Base-by-base conservation (phyloP, 176 grass and related monocot species). In the Juncus effusus region DNA sequence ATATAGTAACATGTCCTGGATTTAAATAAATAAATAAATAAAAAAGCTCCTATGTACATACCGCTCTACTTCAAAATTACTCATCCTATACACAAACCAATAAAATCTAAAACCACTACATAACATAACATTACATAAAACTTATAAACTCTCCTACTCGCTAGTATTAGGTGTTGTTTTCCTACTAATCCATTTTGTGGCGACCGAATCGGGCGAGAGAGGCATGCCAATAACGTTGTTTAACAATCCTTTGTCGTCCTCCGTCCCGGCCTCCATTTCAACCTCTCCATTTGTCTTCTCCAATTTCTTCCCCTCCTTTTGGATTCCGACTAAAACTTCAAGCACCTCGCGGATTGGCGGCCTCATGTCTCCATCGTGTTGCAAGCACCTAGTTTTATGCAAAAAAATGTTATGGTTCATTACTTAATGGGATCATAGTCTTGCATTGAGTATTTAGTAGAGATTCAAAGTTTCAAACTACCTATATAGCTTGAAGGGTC, bases 351-450 rank as follows among this genome's bases (percentile, higher is more conserved):
- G 85, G 62, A 96, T 83, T 44, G 92, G 84, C 53, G 87, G 92
- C 38, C 92, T 78, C 87, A 96, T 86, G 61, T 96, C 87, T 56
- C 82, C 79, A 73, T 96, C 84, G 37, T 86, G 82, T 72, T 96
- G 92, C 74, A 96, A 74, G 74, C 92, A 96, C 5, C 69, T 72
- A 41, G 6, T 72, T 72, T 59, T 4, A 60, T 47, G 39, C 40
- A 59, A 72, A 58, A 59, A 35, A 56, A 16, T 40, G 3, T 11
- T 70, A 16, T 28, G 19, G 19, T 28, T 1, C 19, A 28, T 28
- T 28, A 28, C 19, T 28, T 28, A 28, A 28, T 28, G 19, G 19
- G 19, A 0, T 28, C 19, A 28, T 28, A 28, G 0, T 47, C 44
- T 47, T 9, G 44, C 9, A 6, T 6, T 47, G 44, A 47, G 9